phyloP scores from a whole-genome alignment of 495 filamentous ascomycete species.

The Tuber indicum region DNA sequence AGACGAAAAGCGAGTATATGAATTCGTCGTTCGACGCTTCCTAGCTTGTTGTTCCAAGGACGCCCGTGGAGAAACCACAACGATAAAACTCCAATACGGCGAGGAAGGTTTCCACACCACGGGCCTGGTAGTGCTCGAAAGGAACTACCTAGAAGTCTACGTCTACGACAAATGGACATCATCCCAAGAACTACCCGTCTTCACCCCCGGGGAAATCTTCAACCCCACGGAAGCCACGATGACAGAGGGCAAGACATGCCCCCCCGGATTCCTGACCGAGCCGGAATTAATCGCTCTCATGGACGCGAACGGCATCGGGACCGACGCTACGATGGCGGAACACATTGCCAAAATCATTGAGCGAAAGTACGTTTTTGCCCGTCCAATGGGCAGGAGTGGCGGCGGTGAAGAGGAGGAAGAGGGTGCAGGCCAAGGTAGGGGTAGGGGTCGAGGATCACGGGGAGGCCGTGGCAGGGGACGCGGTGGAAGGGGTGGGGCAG shows the following conservation, averaged over 20 bases:
- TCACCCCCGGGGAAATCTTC: conserved; percentile 69
- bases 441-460: conserved; percentile 45
- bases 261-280: conserved; percentile 85
- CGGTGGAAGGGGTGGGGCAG: conserved; percentile 46
- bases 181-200: conserved; percentile 72
- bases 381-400: conserved; percentile 48
- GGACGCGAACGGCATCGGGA: conserved; percentile 98
- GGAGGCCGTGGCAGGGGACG: conserved; percentile 46
- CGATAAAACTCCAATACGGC: conserved; percentile 78
- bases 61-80: conserved; percentile 73
- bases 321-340: conserved; percentile 97
- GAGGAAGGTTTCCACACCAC: conserved; percentile 71
- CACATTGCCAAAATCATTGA: conserved; percentile 95
- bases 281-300: conserved; percentile 95
- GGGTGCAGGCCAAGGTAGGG: conserved; percentile 43
- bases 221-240: conserved; percentile 85
- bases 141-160: conserved; percentile 94
- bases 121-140: conserved; percentile 76
- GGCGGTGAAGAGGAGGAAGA: conserved; percentile 29
- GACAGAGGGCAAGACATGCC: conserved; percentile 73
- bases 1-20: conserved; percentile 72
- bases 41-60: conserved; percentile 95
- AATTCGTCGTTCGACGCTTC: conserved; percentile 90
- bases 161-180: conserved; percentile 93
- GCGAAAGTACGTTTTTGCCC: conserved; percentile 68